These are phyloP conservation scores for Platanus orientalis DNA, from an alignment of 164 flowering plant genomes.

Conservation along the genomic window DNA sequence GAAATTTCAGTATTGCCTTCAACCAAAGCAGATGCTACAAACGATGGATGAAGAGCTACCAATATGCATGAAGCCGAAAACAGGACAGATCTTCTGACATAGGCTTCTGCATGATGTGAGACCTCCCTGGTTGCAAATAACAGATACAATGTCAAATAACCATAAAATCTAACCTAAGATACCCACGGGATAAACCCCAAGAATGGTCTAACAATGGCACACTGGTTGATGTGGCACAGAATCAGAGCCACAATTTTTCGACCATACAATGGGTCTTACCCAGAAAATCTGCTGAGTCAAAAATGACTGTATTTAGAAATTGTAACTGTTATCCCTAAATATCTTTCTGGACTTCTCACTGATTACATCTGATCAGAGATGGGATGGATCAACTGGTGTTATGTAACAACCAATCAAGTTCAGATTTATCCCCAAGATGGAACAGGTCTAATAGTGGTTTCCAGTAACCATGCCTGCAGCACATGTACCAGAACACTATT, in stretches of 20 bases:
- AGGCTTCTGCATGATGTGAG: conserved; percentile 74
- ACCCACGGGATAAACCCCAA: background rate
- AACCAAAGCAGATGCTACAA: conserved; percentile 62
- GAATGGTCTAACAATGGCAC: background rate
- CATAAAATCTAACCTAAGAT: background rate
- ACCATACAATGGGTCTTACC: background rate
- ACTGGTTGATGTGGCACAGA: background rate
- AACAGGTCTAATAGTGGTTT: background rate
- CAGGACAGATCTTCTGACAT: conserved; percentile 83
- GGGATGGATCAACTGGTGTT: no score
- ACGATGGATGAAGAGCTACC: conserved; percentile 85
- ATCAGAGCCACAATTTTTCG: background rate
- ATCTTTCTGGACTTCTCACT: no score
- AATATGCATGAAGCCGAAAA: conserved; percentile 79
- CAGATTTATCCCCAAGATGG: background rate
- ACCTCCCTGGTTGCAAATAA: conserved; percentile 49
- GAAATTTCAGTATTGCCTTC: conserved; percentile 72
- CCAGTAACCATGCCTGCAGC: background rate
- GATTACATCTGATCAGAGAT: no score
- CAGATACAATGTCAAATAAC: background rate
- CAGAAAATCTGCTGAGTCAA: background rate
- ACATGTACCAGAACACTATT: background rate
- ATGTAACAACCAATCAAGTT: no score
- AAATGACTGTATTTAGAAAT: background rate
- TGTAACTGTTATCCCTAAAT: no score